Evolutionary conservation across 1,284 basidiomycete genomes (phyloP).

Genomic region (Rugosomyces carneus): DNA sequence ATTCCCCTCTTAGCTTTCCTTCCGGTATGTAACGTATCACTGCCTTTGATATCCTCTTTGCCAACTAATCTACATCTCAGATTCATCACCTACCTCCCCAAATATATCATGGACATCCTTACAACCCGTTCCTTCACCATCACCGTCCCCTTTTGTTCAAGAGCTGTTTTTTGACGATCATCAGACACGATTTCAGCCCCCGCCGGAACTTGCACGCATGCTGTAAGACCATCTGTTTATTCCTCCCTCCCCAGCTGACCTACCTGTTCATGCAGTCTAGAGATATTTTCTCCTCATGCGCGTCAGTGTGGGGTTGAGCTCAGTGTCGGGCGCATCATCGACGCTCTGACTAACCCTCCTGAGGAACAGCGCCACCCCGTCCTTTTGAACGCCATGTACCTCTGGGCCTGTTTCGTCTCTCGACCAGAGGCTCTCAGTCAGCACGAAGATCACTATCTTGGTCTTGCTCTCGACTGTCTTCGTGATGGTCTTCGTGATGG

Average conservation of each 20-base stretch:
- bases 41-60: background rate
- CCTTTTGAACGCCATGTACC: constrained; percentile 71
- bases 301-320: constrained; percentile 67
- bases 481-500: constrained; percentile 51
- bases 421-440: constrained; percentile 59
- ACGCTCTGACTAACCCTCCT: constrained; percentile 44
- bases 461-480: constrained; percentile 50
- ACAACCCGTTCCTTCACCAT: constrained; percentile 33
- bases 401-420: constrained; percentile 76
- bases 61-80: constrained; percentile 16
- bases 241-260: constrained; percentile 8
- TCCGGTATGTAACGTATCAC: constrained; percentile 35
- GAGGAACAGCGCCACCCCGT: constrained; percentile 63
- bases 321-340: constrained; percentile 56
- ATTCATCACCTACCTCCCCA: constrained; percentile 29
- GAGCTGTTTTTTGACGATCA: constrained; percentile 45
- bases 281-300: constrained; percentile 70
- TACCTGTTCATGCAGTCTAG: constrained; percentile 40
- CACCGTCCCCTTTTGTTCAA: constrained; percentile 41
- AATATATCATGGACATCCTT: constrained; percentile 26
- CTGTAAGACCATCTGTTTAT: constrained; percentile 40
- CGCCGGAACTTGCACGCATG: constrained; percentile 57
- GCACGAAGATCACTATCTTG: constrained; percentile 64
- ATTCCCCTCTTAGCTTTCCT: constrained; percentile 48
- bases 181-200: constrained; percentile 45